phyloP scores from a whole-genome alignment of 1,284 basidiomycete genomes.

The Pisolithus thermaeus region DNA sequence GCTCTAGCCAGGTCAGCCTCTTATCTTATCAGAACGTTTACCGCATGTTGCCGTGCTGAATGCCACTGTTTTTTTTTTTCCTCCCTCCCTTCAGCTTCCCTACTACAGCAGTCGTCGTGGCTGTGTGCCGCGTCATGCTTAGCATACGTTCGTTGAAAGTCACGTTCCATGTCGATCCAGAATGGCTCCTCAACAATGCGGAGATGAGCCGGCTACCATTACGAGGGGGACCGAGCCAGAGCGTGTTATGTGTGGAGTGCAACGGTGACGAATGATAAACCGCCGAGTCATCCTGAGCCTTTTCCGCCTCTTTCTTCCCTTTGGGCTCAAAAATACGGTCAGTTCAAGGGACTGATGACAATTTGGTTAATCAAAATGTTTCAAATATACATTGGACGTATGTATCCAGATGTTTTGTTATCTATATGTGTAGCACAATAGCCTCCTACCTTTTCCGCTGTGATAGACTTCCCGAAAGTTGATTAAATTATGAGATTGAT shows the following conservation, averaged over 20 bases:
- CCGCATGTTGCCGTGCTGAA: not conserved
- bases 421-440: too few relatives aligned
- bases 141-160: slow-evolving; percentile 6
- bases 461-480: too few relatives aligned
- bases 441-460: too few relatives aligned
- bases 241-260: slow-evolving; percentile 6
- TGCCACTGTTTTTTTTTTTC: not conserved
- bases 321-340: too few relatives aligned
- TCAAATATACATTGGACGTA: too few relatives aligned
- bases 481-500: too few relatives aligned
- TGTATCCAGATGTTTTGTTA: too few relatives aligned
- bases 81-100: not conserved
- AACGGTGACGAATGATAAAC: too few relatives aligned
- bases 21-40: not conserved
- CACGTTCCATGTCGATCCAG: slow-evolving; percentile 9
- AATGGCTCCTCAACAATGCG: slow-evolving; percentile 10
- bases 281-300: too few relatives aligned
- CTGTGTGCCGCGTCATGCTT: slow-evolving; percentile 8
- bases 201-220: slow-evolving; percentile 11
- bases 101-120: slow-evolving; percentile 2
- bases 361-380: too few relatives aligned
- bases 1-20: not conserved
- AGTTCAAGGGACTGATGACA: too few relatives aligned
- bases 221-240: slow-evolving; percentile 1
- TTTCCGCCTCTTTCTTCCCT: too few relatives aligned